Conservation (phyloP, 768 basidiomycete genomes). For the Chalciporus pseudorubinellus region DNA sequence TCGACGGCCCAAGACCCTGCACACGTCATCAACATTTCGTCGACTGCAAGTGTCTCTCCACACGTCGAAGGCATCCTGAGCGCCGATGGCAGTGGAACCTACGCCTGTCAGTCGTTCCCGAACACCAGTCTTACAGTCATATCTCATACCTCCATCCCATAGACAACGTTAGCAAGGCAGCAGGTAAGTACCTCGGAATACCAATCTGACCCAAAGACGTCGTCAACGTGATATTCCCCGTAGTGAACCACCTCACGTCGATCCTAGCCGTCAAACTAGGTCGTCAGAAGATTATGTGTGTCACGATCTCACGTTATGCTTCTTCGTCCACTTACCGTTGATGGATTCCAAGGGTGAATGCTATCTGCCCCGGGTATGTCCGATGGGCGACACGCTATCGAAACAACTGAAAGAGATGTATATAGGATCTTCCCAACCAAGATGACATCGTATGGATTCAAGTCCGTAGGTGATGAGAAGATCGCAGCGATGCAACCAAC, state of each 20-base stretch:
- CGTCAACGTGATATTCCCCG: neutral
- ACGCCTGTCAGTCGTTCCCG: conserved; percentile 65
- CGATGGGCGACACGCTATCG: neutral
- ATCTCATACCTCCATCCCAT: neutral
- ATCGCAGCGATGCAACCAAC: conserved; percentile 60
- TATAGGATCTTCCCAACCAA: conserved; percentile 73
- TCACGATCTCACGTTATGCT: conserved; percentile 9
- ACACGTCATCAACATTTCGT: conserved; percentile 82
- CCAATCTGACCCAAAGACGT: neutral
- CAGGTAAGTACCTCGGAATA: conserved; percentile 37
- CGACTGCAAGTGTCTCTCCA: conserved; percentile 57
- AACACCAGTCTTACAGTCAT: neutral
- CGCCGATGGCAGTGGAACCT: conserved; percentile 59
- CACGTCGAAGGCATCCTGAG: conserved; percentile 48
- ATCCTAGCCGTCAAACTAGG: conserved; percentile 66
- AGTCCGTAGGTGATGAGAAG: conserved; percentile 48
- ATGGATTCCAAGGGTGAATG: conserved; percentile 61
- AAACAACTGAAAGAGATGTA: neutral
- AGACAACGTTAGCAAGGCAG: conserved; percentile 87
- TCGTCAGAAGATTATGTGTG: conserved; percentile 62
- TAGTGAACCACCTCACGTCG: conserved; percentile 80
- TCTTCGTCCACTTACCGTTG: neutral
- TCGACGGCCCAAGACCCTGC: conserved; percentile 62
- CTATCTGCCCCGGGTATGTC: conserved; percentile 74
- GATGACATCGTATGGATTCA: conserved; percentile 77